Evolutionary conservation across 2,329 filamentous ascomycete genomes (phyloP).

Genomic region (Neopestalotiopsis clavispora): DNA sequence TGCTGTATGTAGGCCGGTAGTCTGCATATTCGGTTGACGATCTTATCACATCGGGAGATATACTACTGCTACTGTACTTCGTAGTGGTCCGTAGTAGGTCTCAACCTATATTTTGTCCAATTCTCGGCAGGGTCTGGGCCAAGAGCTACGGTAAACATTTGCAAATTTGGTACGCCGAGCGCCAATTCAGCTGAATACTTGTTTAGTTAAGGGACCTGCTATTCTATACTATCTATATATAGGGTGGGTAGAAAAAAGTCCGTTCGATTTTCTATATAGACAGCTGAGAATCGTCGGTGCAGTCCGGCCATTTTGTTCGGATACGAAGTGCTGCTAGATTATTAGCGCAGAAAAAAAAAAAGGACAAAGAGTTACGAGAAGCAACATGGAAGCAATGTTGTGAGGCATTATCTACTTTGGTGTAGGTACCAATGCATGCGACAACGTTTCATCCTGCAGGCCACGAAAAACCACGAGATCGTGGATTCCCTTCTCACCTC

Average conservation of each 20-base stretch:
- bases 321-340: not conserved
- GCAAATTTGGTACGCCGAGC: not conserved
- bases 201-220: not conserved
- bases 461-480: not conserved
- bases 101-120: too few species aligned
- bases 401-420: not conserved
- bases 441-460: not conserved
- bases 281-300: not conserved
- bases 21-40: not conserved
- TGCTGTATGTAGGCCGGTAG: not conserved
- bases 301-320: not conserved
- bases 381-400: not conserved
- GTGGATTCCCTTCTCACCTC: not conserved
- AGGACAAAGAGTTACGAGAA: not conserved
- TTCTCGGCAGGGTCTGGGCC: not conserved
- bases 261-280: not conserved
- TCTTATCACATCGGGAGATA: not conserved
- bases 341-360: not conserved
- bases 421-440: not conserved
- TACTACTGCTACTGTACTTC: not conserved
- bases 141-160: not conserved
- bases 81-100: too few species aligned
- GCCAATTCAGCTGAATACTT: not conserved
- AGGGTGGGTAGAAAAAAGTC: not conserved
- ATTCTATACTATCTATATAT: not conserved